Evolutionary conservation across 2,329 filamentous ascomycete genomes (phyloP).

Genomic region (Zymoseptoria ardabiliae): DNA sequence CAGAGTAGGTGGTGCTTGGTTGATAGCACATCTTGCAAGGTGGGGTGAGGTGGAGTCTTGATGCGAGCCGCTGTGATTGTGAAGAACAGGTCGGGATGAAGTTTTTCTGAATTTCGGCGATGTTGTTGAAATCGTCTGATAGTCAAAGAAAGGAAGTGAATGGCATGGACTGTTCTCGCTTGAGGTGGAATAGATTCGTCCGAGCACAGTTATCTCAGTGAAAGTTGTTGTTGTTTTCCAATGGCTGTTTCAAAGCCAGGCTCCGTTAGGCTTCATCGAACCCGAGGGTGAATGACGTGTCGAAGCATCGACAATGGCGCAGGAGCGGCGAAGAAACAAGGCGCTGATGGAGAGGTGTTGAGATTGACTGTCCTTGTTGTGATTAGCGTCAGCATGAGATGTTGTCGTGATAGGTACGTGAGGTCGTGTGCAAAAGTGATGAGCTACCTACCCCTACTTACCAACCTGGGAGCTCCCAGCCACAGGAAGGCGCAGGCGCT

Average conservation of each 20-base stretch:
- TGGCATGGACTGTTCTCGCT: background rate
- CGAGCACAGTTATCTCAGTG: background rate
- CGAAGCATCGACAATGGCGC: background rate
- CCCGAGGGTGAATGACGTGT: background rate
- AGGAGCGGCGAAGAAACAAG: background rate
- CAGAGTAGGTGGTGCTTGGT: background rate
- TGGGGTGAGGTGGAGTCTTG: background rate
- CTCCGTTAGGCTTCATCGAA: background rate
- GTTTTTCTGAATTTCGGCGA: background rate
- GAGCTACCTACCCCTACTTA: background rate
- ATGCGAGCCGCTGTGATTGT: background rate
- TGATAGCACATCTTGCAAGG: slow-evolving; percentile 1
- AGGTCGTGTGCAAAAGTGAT: background rate
- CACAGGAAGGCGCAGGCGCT: background rate
- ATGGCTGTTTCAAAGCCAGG: background rate
- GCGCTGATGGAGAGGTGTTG: background rate
- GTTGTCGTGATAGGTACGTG: background rate
- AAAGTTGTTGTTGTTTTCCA: background rate
- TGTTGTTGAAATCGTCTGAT: background rate
- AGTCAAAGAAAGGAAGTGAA: background rate
- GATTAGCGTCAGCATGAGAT: background rate
- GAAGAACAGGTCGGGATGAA: background rate
- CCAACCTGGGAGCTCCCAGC: too few relatives aligned
- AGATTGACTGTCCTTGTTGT: background rate
- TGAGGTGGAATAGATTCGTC: background rate